phyloP scores from a whole-genome alignment of 495 filamentous ascomycete genomes.

The Neohortaea acidophila region DNA sequence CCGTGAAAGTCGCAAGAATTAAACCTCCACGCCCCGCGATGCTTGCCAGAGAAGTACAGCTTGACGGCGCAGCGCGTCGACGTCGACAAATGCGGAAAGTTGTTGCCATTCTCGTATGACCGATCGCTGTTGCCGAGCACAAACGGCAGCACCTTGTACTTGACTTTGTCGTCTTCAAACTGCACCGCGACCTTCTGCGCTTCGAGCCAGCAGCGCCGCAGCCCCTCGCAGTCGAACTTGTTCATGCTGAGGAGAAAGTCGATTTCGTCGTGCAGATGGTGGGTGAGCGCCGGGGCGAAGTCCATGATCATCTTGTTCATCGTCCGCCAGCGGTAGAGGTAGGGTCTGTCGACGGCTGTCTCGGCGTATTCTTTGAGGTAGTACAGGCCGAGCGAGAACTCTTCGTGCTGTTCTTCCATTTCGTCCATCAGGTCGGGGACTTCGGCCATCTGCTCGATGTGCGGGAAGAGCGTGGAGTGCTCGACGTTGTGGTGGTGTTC shows the following conservation, averaged over 20 bases:
- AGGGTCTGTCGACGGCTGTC: neutral
- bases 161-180: neutral
- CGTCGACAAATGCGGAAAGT: conserved; percentile 1
- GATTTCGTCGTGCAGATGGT: conserved; percentile 5
- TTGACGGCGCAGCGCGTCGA: neutral
- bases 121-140: conserved; percentile 3
- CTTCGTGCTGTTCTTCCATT: conserved; percentile 1
- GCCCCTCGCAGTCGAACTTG: neutral
- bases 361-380: conserved; percentile 2
- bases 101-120: conserved; percentile 5
- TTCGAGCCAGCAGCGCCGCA: neutral
- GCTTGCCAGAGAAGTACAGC: neutral
- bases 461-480: conserved; percentile 1
- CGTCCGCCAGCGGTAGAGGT: neutral
- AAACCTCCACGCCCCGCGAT: conserved; percentile 1
- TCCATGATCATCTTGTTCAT: conserved; percentile 4
- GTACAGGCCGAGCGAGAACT: neutral
- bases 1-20: neutral
- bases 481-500: conserved; percentile 6
- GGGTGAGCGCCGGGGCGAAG: neutral
- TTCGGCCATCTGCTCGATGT: neutral
- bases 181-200: conserved; percentile 2
- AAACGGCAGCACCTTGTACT: conserved; percentile 7
- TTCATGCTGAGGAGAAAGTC: neutral
- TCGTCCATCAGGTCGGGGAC: neutral